phyloP scores from a whole-genome alignment of 345 rosid genomes.

The Lumnitzera littorea region DNA sequence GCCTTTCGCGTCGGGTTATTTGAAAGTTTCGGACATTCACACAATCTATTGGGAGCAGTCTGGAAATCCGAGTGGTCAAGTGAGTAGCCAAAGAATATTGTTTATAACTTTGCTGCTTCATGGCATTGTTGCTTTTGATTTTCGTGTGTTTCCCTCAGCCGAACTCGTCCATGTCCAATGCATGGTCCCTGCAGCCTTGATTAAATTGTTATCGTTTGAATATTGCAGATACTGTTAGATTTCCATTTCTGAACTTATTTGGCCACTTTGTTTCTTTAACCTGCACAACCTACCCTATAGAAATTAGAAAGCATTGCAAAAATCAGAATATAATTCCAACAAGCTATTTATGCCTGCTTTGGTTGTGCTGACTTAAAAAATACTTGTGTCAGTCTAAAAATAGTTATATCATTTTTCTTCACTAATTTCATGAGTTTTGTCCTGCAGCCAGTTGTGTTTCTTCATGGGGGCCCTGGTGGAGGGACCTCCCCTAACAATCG shows the following conservation, averaged over 20 bases:
- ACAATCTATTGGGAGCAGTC: constrained; percentile 84
- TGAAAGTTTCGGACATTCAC: constrained; percentile 80
- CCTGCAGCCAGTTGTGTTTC: constrained; percentile 87
- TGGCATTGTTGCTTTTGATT: neutral
- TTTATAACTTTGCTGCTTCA: neutral
- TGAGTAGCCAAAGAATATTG: constrained; percentile 20
- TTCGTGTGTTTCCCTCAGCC: neutral
- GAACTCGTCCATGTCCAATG: no score
- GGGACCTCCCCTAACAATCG: constrained; percentile 75
- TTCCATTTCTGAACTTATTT: no score
- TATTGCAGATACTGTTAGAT: no score
- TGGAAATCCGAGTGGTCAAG: constrained; percentile 83
- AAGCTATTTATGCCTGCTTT: no score
- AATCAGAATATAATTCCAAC: no score
- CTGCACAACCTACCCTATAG: no score
- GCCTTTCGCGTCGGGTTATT: constrained; percentile 57
- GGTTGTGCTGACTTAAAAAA: no score
- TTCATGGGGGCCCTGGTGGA: constrained; percentile 99
- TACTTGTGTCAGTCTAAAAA: no score
- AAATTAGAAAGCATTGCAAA: no score
- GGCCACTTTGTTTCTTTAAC: no score
- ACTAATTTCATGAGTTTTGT: constrained; percentile 3
- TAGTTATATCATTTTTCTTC: neutral
- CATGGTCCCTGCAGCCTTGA: no score
- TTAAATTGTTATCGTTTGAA: no score